A percentile compares a stretch with the other conserved stretches of the same genome.
Evolutionary conservation across 352 stramenopile species (phyloP).

Genomic region (Globisporangium perplexum): DNA sequence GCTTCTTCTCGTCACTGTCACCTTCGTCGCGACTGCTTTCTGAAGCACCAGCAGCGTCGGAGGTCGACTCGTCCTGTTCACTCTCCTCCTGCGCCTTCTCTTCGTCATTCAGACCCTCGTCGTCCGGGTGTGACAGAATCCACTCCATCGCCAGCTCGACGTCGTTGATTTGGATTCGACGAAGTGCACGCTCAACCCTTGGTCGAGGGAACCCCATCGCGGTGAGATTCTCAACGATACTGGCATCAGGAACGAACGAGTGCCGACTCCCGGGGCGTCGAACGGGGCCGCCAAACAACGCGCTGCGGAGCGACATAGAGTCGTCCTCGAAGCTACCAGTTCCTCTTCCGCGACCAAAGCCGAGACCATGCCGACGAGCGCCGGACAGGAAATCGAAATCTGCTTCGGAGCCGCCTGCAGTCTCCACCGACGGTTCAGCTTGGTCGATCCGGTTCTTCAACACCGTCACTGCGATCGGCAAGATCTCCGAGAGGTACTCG

Average conservation of each 20-base stretch:
- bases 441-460: conserved; percentile 71
- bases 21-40: conserved; percentile 1
- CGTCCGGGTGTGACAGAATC: conserved; percentile 88
- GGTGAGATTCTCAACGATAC: conserved; percentile 87
- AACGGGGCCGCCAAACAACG: conserved; percentile 39
- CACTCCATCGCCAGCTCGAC: conserved; percentile 97
- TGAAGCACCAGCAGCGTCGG: neutral
- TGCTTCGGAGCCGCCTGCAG: conserved; percentile 12
- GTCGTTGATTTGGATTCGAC: conserved; percentile 86
- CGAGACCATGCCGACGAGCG: conserved; percentile 27
- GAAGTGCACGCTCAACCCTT: conserved; percentile 88
- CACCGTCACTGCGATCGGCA: conserved; percentile 67
- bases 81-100: conserved; percentile 20
- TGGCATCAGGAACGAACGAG: conserved; percentile 87
- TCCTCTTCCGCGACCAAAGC: conserved; percentile 22
- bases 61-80: conserved; percentile 9
- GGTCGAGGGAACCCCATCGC: conserved; percentile 94
- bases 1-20: conserved; percentile 23
- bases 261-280: conserved; percentile 23
- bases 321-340: conserved; percentile 31
- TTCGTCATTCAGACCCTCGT: conserved; percentile 36
- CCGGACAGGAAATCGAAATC: conserved; percentile 23
- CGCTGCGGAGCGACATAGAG: conserved; percentile 30
- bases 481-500: conserved; percentile 49
- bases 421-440: conserved; percentile 14